Evolutionary conservation across 2,329 filamentous ascomycete species (phyloP).

Genomic region (Uncinocarpus reesii): DNA sequence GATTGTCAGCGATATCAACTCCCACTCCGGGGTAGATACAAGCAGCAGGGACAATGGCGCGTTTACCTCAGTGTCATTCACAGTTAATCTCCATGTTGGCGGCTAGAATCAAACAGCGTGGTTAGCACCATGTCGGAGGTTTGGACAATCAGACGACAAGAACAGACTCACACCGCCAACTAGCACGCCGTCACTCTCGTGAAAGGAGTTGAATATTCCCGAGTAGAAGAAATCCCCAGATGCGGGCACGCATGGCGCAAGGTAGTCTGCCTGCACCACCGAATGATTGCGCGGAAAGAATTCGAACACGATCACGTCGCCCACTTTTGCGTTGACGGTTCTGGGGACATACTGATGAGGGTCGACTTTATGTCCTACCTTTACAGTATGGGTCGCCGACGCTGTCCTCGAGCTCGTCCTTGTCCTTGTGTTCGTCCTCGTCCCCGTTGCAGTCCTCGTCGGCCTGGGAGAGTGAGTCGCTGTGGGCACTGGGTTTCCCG

Average conservation of each 20-base stretch:
- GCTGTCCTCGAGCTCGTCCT: conserved; percentile 1
- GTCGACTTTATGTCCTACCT: conserved; percentile 26
- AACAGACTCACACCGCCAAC: conserved; percentile 23
- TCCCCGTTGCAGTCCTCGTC: background rate
- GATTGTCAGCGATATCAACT: conserved; percentile 10
- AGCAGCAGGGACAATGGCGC: background rate
- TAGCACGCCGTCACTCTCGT: conserved; percentile 38
- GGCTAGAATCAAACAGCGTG: conserved; percentile 19
- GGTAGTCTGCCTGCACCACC: conserved; percentile 51
- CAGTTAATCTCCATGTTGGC: conserved; percentile 32
- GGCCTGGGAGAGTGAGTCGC: background rate
- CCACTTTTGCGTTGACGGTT: conserved; percentile 24
- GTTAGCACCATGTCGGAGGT: conserved; percentile 45
- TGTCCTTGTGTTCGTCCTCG: background rate
- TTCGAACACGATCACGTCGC: conserved; percentile 41
- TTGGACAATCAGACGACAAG: conserved; percentile 34
- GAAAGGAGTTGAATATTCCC: conserved; percentile 35
- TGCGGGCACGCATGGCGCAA: conserved; percentile 53
- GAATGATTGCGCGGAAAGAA: conserved; percentile 57
- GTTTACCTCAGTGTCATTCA: conserved; percentile 48
- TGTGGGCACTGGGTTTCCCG: background rate
- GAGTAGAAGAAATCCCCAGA: conserved; percentile 24
- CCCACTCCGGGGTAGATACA: background rate
- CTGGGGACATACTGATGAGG: conserved; percentile 27
- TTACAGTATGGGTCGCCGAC: conserved; percentile 25